A percentile compares a stretch with the other conserved stretches of the same genome.
Evolutionary conservation across 306 rosid species (phyloP).

Genomic region (Benincasa hispida): DNA sequence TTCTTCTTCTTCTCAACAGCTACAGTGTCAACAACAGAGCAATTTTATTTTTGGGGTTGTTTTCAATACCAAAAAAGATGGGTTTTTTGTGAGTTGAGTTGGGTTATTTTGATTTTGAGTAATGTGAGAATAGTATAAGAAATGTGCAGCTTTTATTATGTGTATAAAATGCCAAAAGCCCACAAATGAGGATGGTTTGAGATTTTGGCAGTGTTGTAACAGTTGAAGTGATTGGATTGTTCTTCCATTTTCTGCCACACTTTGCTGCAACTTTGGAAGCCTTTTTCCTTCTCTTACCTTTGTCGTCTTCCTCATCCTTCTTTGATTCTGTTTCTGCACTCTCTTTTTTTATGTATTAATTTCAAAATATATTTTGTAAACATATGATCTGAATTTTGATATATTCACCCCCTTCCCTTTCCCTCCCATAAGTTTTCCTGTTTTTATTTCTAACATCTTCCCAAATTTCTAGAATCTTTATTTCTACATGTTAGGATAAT

Average conservation of each 20-base stretch:
- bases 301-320: not conserved
- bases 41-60: not conserved
- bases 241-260: not conserved
- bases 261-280: not conserved
- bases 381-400: no score
- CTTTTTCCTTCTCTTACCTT: not conserved
- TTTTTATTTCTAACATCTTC: no score
- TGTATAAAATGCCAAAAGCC: not conserved
- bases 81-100: no score
- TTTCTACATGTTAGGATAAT: no score
- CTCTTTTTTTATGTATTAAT: not conserved
- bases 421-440: no score
- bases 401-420: no score
- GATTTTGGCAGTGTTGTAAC: not conserved
- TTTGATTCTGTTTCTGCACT: not conserved
- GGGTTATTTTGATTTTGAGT: no score
- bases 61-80: not conserved
- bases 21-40: not conserved
- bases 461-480: no score
- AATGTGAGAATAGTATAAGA: not conserved
- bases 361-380: no score
- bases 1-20: not conserved
- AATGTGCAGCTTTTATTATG: not conserved
- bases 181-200: not conserved
- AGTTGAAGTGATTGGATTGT: slow-evolving; percentile 1